Evolutionary conservation across 352 stramenopile genomes (phyloP), one percentile per base, ranked within the genome.

Genomic region (Plasmopara viticola): DNA sequence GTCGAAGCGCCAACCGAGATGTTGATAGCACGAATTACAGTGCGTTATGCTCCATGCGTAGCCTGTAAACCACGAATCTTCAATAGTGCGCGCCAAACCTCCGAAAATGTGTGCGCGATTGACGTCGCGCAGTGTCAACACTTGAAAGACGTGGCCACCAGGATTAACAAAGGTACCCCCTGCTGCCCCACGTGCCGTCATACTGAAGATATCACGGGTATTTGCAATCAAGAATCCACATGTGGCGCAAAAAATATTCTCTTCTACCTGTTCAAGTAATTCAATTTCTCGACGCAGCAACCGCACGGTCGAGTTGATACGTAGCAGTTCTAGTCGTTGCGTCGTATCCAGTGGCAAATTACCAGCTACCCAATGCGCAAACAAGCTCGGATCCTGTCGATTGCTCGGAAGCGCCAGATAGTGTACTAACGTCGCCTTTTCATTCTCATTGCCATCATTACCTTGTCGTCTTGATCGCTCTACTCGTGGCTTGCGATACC

Each of bases 161-260:
- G 84, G 84, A 48, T 94, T 94, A 12, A 92, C 84, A 47, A 92
- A 94, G 6, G 84, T 94, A 6, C 75, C 80, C 0, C 68, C 73
- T 4, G 68, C 69, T 30, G 56, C 44, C 35, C 73, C 75, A 38
- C 80, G 68, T n/a, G 53, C 60, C 15, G 66, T 80, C 71, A 89
- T 82, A 48, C 70, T 87, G 52, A 94, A 90, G 54, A 94, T 90
- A 14, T 91, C 76, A 1, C 67, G 59, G n/a, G 77, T 89, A 15
- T 81, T 68, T 6, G 74, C 68, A 7, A 94, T 67, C 43, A 85
- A 74, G 9, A 66, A 68, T 20, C 75, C 67, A 34, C 84, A 94
- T 37, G 65, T 62, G 7, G 72, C 65, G 48, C 84, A 94, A 48
- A 74, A 77, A 14, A 91, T 72, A 40, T 84, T 68, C 15, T 88